Evolutionary conservation across 2,329 filamentous ascomycete species (phyloP).

Genomic region (Endothia cerciana): DNA sequence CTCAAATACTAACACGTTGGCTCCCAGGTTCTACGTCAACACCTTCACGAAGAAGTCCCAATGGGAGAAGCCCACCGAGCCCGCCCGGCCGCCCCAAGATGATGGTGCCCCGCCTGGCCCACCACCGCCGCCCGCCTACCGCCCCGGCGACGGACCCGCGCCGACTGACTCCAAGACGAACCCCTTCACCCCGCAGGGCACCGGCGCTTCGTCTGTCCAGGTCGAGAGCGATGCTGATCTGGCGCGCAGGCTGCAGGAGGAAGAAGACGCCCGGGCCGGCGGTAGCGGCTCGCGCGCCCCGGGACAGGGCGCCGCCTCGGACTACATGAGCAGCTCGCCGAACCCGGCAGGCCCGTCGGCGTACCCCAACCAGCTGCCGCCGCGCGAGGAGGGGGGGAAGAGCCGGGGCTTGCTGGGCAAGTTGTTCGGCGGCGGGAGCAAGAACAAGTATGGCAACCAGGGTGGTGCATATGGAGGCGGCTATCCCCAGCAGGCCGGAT

Average conservation of each 20-base stretch:
- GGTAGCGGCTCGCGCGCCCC: conserved; percentile 34
- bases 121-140: conserved; percentile 68
- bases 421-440: conserved; percentile 50
- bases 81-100: conserved; percentile 55
- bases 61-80: conserved; percentile 82
- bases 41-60: conserved; percentile 84
- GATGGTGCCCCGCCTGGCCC: conserved; percentile 56
- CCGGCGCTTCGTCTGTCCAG: conserved; percentile 37
- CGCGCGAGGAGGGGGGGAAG: conserved; percentile 44
- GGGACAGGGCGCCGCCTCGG: conserved; percentile 38
- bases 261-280: conserved; percentile 71
- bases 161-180: conserved; percentile 68
- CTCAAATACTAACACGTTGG: conserved; percentile 10
- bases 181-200: conserved; percentile 62
- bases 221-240: conserved; percentile 71
- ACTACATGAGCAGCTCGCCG: conserved; percentile 38
- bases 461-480: conserved; percentile 35
- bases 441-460: conserved; percentile 46
- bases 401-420: conserved; percentile 56
- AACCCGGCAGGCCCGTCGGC: conserved; percentile 27
- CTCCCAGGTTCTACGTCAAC: conserved; percentile 84
- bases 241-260: conserved; percentile 78
- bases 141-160: conserved; percentile 51
- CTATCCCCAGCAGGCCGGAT: conserved; percentile 36
- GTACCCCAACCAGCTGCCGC: conserved; percentile 42